Percentiles rank a stretch among this genome's conserved stretches.
These are phyloP conservation scores for Moniliella sp. DNA, from an alignment of 1,284 basidiomycete species.

Conservation along the genomic window DNA sequence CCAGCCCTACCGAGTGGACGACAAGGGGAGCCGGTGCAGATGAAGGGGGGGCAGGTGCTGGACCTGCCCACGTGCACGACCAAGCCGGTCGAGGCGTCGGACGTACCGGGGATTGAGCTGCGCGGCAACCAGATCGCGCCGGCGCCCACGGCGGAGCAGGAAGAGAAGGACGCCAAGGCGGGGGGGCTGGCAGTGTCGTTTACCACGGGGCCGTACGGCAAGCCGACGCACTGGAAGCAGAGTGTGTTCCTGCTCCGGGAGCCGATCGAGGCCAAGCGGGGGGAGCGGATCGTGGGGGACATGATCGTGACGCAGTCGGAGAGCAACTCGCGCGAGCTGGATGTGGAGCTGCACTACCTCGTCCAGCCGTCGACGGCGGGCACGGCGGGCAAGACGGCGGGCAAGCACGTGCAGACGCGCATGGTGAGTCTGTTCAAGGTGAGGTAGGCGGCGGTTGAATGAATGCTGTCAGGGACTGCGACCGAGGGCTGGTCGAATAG, in stretches of 20 bases:
- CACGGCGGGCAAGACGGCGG: slow-evolving; percentile 9
- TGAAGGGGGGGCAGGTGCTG: slow-evolving; percentile 4
- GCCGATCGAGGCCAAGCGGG: slow-evolving; percentile 52
- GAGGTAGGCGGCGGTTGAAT: slow-evolving; percentile 38
- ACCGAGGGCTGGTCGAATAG: background rate
- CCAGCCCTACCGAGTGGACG: background rate
- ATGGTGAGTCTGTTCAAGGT: slow-evolving; percentile 61
- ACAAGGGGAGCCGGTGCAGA: background rate
- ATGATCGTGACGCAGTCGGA: slow-evolving; percentile 63
- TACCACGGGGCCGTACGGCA: slow-evolving; percentile 66
- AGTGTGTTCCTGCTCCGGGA: slow-evolving; percentile 67
- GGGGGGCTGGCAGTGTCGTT: slow-evolving; percentile 49
- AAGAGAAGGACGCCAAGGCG: background rate
- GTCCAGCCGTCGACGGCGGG: slow-evolving; percentile 32
- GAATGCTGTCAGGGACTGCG: slow-evolving; percentile 2
- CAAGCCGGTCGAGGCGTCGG: slow-evolving; percentile 4
- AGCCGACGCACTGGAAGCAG: slow-evolving; percentile 95
- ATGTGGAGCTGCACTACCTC: slow-evolving; percentile 72
- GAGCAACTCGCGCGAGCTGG: slow-evolving; percentile 65
- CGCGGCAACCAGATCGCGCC: slow-evolving; percentile 46
- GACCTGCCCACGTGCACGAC: slow-evolving; percentile 9
- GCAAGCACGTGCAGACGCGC: slow-evolving; percentile 23
- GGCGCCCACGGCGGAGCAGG: background rate
- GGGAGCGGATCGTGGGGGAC: slow-evolving; percentile 49
- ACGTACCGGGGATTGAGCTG: slow-evolving; percentile 54